Evolutionary conservation across 768 basidiomycete species (phyloP).

Genomic region (Leccinum obscurum): DNA sequence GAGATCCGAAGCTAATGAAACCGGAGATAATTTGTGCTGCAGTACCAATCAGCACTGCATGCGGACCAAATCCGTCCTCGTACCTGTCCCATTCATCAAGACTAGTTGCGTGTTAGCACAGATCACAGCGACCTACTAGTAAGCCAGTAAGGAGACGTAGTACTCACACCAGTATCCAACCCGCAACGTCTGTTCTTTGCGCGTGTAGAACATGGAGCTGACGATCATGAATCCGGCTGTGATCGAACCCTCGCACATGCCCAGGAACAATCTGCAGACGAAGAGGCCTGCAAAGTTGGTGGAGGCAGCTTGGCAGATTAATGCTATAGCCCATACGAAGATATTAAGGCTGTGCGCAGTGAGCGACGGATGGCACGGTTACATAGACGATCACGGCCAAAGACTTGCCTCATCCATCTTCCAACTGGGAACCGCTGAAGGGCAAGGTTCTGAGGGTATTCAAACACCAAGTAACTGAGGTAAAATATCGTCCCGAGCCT

Average conservation of each 20-base stretch:
- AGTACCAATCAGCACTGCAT: constrained; percentile 5
- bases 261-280: constrained; percentile 61
- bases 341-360: constrained; percentile 56
- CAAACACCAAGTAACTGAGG: constrained; percentile 66
- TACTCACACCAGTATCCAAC: constrained; percentile 79
- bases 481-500: constrained; percentile 82
- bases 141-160: not conserved
- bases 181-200: constrained; percentile 64
- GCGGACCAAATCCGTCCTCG: not conserved
- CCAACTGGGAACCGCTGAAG: constrained; percentile 75
- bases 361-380: not conserved
- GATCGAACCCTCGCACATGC: constrained; percentile 71
- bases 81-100: constrained; percentile 75
- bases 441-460: constrained; percentile 74
- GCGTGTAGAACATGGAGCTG: constrained; percentile 77
- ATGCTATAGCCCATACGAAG: constrained; percentile 60
- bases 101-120: constrained; percentile 38
- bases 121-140: not conserved
- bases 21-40: constrained; percentile 75
- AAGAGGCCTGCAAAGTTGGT: constrained; percentile 67
- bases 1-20: constrained; percentile 64
- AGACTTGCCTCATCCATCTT: constrained; percentile 73
- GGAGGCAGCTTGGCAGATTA: constrained; percentile 68
- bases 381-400: not conserved
- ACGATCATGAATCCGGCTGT: constrained; percentile 80